These are phyloP conservation scores for Paraconiothyrium sp. DNA, from an alignment of 2,329 filamentous ascomycete species.

Conservation along the genomic window DNA sequence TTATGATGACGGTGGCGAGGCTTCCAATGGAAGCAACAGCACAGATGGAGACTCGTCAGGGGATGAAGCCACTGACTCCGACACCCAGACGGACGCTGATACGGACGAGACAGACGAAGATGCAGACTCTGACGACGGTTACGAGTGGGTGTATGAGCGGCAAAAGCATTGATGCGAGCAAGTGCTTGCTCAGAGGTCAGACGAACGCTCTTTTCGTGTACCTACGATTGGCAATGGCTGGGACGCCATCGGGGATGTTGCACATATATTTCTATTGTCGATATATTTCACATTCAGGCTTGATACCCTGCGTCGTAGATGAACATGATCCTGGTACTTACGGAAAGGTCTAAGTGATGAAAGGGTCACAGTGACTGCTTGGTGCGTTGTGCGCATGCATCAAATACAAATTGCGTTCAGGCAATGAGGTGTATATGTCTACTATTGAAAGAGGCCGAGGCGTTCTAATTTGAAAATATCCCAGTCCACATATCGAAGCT, in stretches of 20 bases:
- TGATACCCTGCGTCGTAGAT: background rate
- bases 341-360: too few relatives aligned
- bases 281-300: background rate
- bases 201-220: slow-evolving; percentile 10
- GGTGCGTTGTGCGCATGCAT: too few relatives aligned
- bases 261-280: background rate
- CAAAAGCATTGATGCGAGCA: background rate
- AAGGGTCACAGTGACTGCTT: too few relatives aligned
- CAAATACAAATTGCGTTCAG: too few relatives aligned
- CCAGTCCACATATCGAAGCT: too few relatives aligned
- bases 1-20: background rate
- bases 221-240: background rate
- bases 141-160: background rate
- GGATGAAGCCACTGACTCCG: background rate
- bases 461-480: too few relatives aligned
- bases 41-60: background rate
- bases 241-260: background rate
- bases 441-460: too few relatives aligned
- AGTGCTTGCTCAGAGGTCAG: background rate
- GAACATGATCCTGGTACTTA: too few relatives aligned
- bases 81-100: background rate
- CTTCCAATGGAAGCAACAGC: background rate
- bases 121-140: background rate
- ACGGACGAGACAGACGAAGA: background rate
- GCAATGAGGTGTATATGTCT: too few relatives aligned